Percentiles rank a stretch among this genome's conserved stretches.
Conservation (phyloP, 1,284 basidiomycete genomes). For the Neonothopanus nambi region DNA sequence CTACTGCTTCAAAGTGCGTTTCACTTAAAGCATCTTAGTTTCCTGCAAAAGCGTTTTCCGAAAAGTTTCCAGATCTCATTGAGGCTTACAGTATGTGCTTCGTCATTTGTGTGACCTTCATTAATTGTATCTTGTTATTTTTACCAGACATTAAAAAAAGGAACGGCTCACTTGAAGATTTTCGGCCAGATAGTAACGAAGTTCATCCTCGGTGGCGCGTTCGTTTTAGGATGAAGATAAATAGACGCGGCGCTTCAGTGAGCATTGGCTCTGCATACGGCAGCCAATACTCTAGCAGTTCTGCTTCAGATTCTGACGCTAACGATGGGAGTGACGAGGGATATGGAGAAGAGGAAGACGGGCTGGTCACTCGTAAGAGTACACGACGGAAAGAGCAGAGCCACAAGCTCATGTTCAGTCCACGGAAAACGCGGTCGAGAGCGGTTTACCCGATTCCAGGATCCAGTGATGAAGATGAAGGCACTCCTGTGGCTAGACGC, state of each 20-base stretch:
- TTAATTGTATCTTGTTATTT: too few species aligned
- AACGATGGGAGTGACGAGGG: conserved; percentile 28
- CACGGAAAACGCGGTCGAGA: conserved; percentile 52
- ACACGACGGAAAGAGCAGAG: conserved; percentile 25
- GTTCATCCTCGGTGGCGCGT: conserved; percentile 64
- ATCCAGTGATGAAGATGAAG: conserved; percentile 35
- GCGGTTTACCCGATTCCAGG: conserved; percentile 29
- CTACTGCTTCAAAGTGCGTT: conserved; percentile 23
- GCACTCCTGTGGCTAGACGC: conserved; percentile 30
- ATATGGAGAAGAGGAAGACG: conserved; percentile 24
- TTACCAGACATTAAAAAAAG: conserved; percentile 31
- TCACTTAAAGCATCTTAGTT: conserved; percentile 35
- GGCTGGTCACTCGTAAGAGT: conserved; percentile 28
- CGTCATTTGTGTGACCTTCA: neutral
- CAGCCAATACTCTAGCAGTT: conserved; percentile 20
- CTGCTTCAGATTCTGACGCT: conserved; percentile 17
- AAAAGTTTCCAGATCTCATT: conserved; percentile 46
- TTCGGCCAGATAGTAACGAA: conserved; percentile 61
- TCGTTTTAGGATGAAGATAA: conserved; percentile 32
- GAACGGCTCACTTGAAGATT: conserved; percentile 42
- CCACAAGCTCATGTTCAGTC: conserved; percentile 57
- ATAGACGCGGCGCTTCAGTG: conserved; percentile 34
- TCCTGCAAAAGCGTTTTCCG: conserved; percentile 36
- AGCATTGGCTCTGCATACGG: conserved; percentile 31
- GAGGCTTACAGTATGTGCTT: conserved; percentile 54